Evolutionary conservation across 345 rosid species (phyloP), one percentile per base, ranked within the genome.

Genomic region (Boechera divaricarpa): DNA sequence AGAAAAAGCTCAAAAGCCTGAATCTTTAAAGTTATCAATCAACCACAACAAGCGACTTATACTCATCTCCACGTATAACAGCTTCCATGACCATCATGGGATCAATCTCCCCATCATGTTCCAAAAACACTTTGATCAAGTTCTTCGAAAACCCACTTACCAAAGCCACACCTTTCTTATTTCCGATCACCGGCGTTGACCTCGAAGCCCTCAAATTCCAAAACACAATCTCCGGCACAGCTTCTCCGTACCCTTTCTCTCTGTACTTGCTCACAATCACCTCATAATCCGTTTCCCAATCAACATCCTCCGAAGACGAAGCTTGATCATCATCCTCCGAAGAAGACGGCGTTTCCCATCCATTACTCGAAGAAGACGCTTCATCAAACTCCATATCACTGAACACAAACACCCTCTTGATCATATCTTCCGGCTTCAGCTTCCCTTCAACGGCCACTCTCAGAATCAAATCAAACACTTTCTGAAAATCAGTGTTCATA

Each of bases 111-210:
- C 87, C 87, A 11, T 81, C 81, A 6, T 63, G 47, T 6, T 86
- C 79, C 78, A 84, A 67, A 79, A 90, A 88, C 28, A 83, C 5
- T 51, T 82, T 91, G 29, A 85, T 56, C 80, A 86, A 7, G 74
- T 91, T 91, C 85, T 91, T 87, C 0, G 89, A 91, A 55, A 81
- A 86, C 18, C 91, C 91, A 72, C 87, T 83, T 28, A 89, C 89
- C 54, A 87, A 77, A 0, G 90, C 93, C 52, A 82, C 85, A 12
- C 93, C 82, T 15, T 79, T 76, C 68, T 87, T 74, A 0, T 11
- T 58, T 11, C 55, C 85, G 1, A 28, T 8, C 69, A 86, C 90
- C 0, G 89, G 88, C 1, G 87, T 86, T 0, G 88, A 77, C 9
- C 26, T 72, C 0, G 89, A 87, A 6, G 80, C 44, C 68, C 84